Base-by-base conservation (phyloP, 139 green algal species). In the Penium margaritaceum region DNA sequence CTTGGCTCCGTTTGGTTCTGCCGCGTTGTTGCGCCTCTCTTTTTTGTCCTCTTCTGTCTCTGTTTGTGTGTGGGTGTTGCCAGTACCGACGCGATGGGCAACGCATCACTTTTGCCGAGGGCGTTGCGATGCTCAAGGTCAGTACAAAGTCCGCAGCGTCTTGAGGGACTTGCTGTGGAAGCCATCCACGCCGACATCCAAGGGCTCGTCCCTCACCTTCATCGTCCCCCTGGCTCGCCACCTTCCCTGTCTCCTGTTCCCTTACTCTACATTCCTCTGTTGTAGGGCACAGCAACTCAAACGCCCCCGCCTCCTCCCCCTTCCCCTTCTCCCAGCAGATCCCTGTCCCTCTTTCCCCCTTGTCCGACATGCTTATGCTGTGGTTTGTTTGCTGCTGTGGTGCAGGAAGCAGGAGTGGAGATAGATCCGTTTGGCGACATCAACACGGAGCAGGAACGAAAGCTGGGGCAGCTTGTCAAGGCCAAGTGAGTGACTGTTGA, bases 351-450 rank as follows among this genome's bases (percentile, higher is more conserved):
- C 29, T n/a, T 9, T 32, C 12, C 24, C 55, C 27, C 36, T 64
- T 4, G n/a, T 5, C 6, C 51, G 30, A 0, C 21, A 58, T 58
- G 3, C 2, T 21, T 21, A n/a, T 57, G 46, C 46, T 54, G 44
- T 21, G 24, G 19, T 34, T n/a, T n/a, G 24, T 33, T 36, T 24
- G 55, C 55, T n/a, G n/a, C 21, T 21, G 55, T 24, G 21, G 27
- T 61, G 24, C 71, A 83, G 27, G 86, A 90, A 29, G 84, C 80
- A n/a, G 88, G 89, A 17, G 64, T 84, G 66, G 75, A 85, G n/a
- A 35, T 91, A 5, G 91, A 96, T 76, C 89, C 90, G 4, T 57
- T 92, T 37, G 92, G 86, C 6, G 94, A 99, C 84, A 82, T 99
- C 0, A 92, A 85, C 85, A 99, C 94, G 0, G 90, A 96, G 78